These are phyloP conservation scores for Monosporozyma aerobia DNA, from an alignment of 805 yeast genomes.

Conservation along the genomic window DNA sequence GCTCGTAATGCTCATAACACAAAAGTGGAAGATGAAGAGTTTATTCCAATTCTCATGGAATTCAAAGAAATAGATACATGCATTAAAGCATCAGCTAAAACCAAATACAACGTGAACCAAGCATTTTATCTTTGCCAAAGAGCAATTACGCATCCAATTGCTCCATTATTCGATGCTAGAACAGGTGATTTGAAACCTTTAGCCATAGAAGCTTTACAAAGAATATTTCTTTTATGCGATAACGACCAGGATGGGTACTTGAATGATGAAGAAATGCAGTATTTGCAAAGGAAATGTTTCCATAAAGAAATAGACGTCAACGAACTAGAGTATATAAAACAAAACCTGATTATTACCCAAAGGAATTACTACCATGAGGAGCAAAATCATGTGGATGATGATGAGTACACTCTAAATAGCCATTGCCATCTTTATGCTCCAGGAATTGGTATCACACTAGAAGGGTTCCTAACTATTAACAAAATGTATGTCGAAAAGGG, in stretches of 20 bases:
- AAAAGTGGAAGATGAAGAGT: conserved; percentile 60
- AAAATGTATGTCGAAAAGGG: conserved; percentile 84
- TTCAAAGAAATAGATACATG: conserved; percentile 93
- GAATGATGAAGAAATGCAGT: conserved; percentile 59
- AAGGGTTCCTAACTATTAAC: conserved; percentile 71
- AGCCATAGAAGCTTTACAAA: conserved; percentile 62
- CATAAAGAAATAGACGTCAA: conserved; percentile 44
- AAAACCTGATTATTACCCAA: conserved; percentile 18
- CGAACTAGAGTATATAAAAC: conserved; percentile 39
- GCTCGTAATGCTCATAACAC: conserved; percentile 26
- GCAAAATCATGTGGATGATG: not conserved
- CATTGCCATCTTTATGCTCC: conserved; percentile 22
- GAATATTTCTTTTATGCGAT: conserved; percentile 81
- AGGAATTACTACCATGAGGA: not conserved
- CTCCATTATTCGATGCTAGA: conserved; percentile 90
- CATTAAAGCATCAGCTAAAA: conserved; percentile 77
- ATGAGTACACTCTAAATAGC: not conserved
- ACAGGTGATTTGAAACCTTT: conserved; percentile 72
- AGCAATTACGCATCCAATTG: conserved; percentile 84
- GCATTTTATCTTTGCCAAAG: conserved; percentile 81
- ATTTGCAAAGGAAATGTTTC: conserved; percentile 69
- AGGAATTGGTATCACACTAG: conserved; percentile 51
- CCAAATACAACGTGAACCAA: conserved; percentile 78
- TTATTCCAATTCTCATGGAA: conserved; percentile 76
- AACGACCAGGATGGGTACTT: conserved; percentile 83